Percentiles rank a stretch among this genome's conserved stretches.
phyloP scores from a whole-genome alignment of 352 stramenopile species.

The Pythium sp. region DNA sequence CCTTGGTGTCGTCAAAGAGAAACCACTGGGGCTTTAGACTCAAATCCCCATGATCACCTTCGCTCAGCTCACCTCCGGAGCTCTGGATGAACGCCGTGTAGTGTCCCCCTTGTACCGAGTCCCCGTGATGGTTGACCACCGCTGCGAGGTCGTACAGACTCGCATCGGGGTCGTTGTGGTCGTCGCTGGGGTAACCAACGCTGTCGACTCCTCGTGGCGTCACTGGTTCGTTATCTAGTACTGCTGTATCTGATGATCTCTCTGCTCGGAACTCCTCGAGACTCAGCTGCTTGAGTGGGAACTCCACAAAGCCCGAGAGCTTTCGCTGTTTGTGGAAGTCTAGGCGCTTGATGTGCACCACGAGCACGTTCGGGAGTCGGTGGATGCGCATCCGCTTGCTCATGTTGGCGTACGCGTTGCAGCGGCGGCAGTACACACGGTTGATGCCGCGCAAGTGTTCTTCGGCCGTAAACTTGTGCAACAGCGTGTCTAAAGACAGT shows the following conservation, averaged over 20 bases:
- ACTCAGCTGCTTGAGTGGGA: conserved; percentile 42
- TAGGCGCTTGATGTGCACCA: conserved; percentile 74
- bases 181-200: conserved; percentile 7
- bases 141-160: conserved; percentile 60
- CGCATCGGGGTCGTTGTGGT: conserved; percentile 11
- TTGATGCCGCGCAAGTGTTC: conserved; percentile 57
- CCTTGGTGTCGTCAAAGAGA: conserved; percentile 56
- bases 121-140: conserved; percentile 67
- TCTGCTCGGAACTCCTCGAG: conserved; percentile 37
- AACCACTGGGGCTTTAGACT: conserved; percentile 38
- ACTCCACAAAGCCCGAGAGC: conserved; percentile 41
- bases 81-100: conserved; percentile 59
- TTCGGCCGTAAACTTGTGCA: conserved; percentile 48
- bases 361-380: conserved; percentile 62
- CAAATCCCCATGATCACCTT: conserved; percentile 5
- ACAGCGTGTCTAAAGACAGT: conserved; percentile 36
- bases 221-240: conserved; percentile 1
- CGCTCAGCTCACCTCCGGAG: conserved; percentile 10
- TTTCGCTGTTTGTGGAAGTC: conserved; percentile 71
- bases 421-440: conserved; percentile 61
- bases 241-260: not conserved
- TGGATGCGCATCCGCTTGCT: conserved; percentile 65
- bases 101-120: conserved; percentile 64
- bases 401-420: conserved; percentile 52
- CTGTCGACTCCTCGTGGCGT: conserved; percentile 18